Base-by-base conservation (phyloP, 768 basidiomycete species). In the Panus rudis region DNA sequence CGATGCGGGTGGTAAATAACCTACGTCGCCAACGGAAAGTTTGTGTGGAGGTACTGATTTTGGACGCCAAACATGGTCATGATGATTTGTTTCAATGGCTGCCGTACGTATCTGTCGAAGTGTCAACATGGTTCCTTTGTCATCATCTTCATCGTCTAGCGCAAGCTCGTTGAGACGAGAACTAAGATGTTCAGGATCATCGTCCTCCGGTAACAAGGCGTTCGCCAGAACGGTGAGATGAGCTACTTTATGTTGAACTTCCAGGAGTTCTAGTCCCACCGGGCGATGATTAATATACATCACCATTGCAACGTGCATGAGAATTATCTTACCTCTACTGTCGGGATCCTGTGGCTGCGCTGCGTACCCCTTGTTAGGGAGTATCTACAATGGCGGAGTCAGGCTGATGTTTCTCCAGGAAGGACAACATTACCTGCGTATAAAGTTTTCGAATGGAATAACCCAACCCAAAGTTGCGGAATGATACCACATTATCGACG, bases 21-120 rank as follows among this genome's bases (percentile, higher is more conserved):
- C 72, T 20, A 71, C 48, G 45, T 75, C 72, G 6, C 73, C 73
- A 17, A 69, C 63, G 4, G 50, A 32, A 43, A 68, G 72, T 40
- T 65, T 65, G 47, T 64, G 59, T 2, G 68, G 55, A 2, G 67
- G 65, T 22, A 73, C 68, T 12, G 60, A 58, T 21, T 57, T 63
- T 47, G 68, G 61, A 6, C 59, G 55, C 71, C 72, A 73, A 7
- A 58, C 55, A 41, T 69, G 64, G n/a, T 65, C 58, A 37, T 68
- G 69, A 7, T 50, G 35, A 23, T 56, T 53, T 13, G 61, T 53
- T 26, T 62, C 56, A 33, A 73, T 57, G 19, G 62, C 68, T 13
- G 65, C 54, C 37, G 63, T 52, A 14, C 70, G 64, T 5, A 73
- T 55, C 40, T 67, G 62, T 8, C 63, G 63, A 6, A 75, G 52